Conservation (phyloP, 2,329 filamentous ascomycete genomes). For the Paecilomyces sp. region DNA sequence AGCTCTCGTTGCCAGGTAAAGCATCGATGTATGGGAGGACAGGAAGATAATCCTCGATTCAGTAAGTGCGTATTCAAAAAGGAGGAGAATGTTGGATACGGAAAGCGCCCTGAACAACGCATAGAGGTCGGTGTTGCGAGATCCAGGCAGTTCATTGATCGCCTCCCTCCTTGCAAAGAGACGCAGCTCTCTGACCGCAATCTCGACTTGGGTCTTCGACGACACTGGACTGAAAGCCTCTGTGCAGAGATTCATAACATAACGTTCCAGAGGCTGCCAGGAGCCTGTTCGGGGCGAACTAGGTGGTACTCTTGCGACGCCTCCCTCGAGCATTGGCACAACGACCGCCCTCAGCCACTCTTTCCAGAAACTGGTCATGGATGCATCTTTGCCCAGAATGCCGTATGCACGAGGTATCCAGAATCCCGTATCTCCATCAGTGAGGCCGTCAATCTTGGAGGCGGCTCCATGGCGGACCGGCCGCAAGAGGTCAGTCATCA, state of each 20-base stretch:
- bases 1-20: slow-evolving; percentile 87
- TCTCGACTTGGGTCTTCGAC: slow-evolving; percentile 92
- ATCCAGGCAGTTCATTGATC: slow-evolving; percentile 83
- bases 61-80: slow-evolving; percentile 87
- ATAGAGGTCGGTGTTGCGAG: slow-evolving; percentile 85
- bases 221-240: slow-evolving; percentile 88
- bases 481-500: slow-evolving; percentile 94
- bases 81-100: slow-evolving; percentile 81
- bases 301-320: slow-evolving; percentile 71
- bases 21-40: slow-evolving; percentile 92
- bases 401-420: slow-evolving; percentile 95
- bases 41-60: slow-evolving; percentile 95
- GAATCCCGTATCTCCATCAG: slow-evolving; percentile 87
- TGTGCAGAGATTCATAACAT: slow-evolving; percentile 93
- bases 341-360: slow-evolving; percentile 92
- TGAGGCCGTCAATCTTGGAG: slow-evolving; percentile 93
- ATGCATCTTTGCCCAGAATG: slow-evolving; percentile 76
- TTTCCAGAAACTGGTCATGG: slow-evolving; percentile 90
- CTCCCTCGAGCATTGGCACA: slow-evolving; percentile 92
- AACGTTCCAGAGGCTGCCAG: slow-evolving; percentile 94
- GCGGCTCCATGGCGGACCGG: slow-evolving; percentile 90
- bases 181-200: slow-evolving; percentile 80
- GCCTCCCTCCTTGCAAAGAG: slow-evolving; percentile 92
- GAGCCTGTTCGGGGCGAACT: slow-evolving; percentile 86
- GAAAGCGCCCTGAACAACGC: slow-evolving; percentile 85